A percentile compares a stretch with the other conserved stretches of the same genome.
Evolutionary conservation across 192 early-diverging fungal species (phyloP).

Genomic region (Cladochytrium replicatum): DNA sequence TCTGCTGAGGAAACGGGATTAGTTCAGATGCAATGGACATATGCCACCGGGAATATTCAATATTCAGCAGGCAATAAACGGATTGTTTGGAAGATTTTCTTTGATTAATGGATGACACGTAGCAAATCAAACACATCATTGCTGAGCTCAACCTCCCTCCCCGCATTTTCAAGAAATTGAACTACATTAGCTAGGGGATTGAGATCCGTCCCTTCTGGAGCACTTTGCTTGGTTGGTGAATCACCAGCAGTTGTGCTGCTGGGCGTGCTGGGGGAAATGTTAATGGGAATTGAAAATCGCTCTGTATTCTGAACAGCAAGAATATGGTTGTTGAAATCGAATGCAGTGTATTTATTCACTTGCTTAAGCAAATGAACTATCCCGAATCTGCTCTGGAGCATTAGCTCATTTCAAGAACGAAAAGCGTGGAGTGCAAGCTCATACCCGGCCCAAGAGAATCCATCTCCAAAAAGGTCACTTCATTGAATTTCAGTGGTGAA

Average conservation of each 20-base stretch:
- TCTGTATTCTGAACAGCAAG: slow-evolving; percentile 5
- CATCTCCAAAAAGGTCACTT: slow-evolving; percentile 39
- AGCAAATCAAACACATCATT: no score
- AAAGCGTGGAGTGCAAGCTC: not conserved
- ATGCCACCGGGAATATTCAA: no score
- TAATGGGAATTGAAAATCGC: not conserved
- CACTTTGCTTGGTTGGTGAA: not conserved
- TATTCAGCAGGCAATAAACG: no score
- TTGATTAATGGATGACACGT: no score
- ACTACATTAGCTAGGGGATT: no score
- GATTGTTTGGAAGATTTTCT: no score
- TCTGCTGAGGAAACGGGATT: no score
- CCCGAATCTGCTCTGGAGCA: slow-evolving; percentile 14
- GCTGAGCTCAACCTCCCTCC: no score
- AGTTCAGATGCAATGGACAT: no score
- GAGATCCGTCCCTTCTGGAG: no score
- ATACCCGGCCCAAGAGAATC: slow-evolving; percentile 29
- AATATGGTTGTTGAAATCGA: slow-evolving; percentile 32
- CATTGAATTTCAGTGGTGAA: not conserved
- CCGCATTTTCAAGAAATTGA: no score
- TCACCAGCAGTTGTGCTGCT: not conserved
- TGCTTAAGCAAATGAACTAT: slow-evolving; percentile 26
- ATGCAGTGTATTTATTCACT: slow-evolving; percentile 15
- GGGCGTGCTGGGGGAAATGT: no score
- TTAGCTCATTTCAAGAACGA: not conserved